phyloP scores from a whole-genome alignment of 2,329 filamentous ascomycete genomes.

The Cytospora paraplurivora region DNA sequence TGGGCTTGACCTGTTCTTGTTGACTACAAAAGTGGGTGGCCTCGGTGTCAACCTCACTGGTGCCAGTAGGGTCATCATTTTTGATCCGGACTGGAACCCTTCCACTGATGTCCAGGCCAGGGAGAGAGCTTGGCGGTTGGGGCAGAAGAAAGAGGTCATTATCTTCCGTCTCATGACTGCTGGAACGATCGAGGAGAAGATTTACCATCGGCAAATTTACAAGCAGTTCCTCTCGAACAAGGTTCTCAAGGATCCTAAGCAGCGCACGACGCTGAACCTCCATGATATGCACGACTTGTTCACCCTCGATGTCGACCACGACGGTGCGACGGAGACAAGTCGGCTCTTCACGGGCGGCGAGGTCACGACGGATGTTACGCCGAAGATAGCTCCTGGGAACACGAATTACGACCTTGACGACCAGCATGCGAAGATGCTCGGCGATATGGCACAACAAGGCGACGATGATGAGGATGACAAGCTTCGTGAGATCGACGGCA shows the following conservation, averaged over 20 bases:
- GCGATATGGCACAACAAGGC: slow-evolving; percentile 23
- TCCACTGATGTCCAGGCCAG: slow-evolving; percentile 95
- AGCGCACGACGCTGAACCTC: slow-evolving; percentile 86
- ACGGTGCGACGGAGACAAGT: slow-evolving; percentile 78
- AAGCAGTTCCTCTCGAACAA: slow-evolving; percentile 98
- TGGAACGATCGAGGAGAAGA: slow-evolving; percentile 98
- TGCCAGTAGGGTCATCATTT: slow-evolving; percentile 95
- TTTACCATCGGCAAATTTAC: slow-evolving; percentile 97
- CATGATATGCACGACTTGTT: slow-evolving; percentile 93
- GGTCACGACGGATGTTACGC: slow-evolving; percentile 49
- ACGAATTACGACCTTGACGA: slow-evolving; percentile 27
- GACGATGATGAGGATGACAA: slow-evolving; percentile 36
- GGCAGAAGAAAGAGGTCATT: slow-evolving; percentile 91
- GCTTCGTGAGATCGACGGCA: slow-evolving; percentile 46
- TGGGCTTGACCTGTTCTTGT: slow-evolving; percentile 80
- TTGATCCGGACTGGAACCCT: slow-evolving; percentile 98
- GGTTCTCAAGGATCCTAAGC: slow-evolving; percentile 90
- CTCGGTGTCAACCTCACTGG: slow-evolving; percentile 93
- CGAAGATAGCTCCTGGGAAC: slow-evolving; percentile 25
- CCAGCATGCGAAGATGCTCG: slow-evolving; percentile 21
- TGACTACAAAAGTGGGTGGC: slow-evolving; percentile 95
- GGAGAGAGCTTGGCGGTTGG: slow-evolving; percentile 92
- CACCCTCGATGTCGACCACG: slow-evolving; percentile 68
- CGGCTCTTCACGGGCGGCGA: slow-evolving; percentile 87
- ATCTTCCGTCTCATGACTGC: slow-evolving; percentile 98